Evolutionary conservation across 2,329 filamentous ascomycete species (phyloP), one percentile per base, ranked within the genome.

Genomic region (Madurella fahalii): DNA sequence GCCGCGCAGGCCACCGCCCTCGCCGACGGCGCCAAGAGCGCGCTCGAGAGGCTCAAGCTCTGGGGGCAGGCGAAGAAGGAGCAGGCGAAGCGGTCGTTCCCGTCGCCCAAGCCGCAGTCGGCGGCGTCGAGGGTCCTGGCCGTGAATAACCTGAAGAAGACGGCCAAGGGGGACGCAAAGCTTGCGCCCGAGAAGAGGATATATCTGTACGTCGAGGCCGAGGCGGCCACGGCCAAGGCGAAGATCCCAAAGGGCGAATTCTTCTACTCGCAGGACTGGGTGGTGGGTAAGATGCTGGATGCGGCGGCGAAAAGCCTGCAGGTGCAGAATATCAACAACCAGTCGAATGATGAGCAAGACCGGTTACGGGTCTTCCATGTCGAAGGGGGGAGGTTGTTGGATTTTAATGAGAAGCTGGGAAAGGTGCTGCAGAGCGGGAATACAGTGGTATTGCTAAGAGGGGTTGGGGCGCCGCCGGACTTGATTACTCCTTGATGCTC

Each of bases 321-420:
- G 72, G 84, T 95, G 9, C 80, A 88, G 65, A 95, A 95, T 62
- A 72, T 93, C 59, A 95, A 95, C 67, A 95, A 95, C 64, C 79
- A 87, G 63, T 85, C 83, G 1, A 81, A 80, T 2, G 80, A 86
- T 12, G 90, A 95, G 73, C 85, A 87, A 68, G 86, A 91, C 56
- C 87, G 87, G 70, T 69, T 99, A 61, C 76, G 94, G 9, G 84
- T 99, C 0, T 99, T 96, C 66, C 92, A 97, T 68, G 89, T 99
- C 0, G 92, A 99, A 68, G 89, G 87, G 0, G 94, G 94, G 0
- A 77, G 90, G 54, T 70, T 99, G 58, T 71, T 99, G 59, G 92
- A 94, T 57, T 99, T 95, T 65, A 84, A 81, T 20, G 92, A 96
- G 71, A 92, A 93, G 75, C 77, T 96, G 52, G 91, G 90, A 4